Evolutionary conservation across 257 asterid genomes (phyloP).

Genomic region (Solanum neorickii): DNA sequence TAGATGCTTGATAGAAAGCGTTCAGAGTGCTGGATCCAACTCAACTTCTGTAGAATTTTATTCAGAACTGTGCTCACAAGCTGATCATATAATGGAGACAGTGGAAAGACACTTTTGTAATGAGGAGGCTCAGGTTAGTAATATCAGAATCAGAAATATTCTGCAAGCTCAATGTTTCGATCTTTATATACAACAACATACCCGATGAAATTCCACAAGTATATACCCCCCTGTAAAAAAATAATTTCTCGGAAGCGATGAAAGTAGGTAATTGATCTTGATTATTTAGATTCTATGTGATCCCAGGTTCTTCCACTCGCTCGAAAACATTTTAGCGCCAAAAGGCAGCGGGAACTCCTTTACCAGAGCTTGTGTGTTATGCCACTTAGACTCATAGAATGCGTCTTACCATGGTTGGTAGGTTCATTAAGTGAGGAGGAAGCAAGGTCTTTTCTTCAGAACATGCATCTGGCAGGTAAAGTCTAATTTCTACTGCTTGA

Average conservation of each 20-base stretch:
- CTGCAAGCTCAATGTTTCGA: neutral
- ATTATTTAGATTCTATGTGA: neutral
- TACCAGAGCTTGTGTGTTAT: constrained; percentile 91
- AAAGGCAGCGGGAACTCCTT: constrained; percentile 71
- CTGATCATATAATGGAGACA: constrained; percentile 85
- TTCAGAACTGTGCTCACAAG: constrained; percentile 74
- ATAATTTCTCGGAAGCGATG: constrained; percentile 3
- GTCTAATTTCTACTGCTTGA: neutral
- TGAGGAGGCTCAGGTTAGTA: constrained; percentile 80
- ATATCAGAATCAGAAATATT: neutral
- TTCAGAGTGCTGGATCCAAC: constrained; percentile 80
- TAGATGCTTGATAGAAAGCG: constrained; percentile 76
- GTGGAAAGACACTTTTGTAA: constrained; percentile 71
- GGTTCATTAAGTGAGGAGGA: constrained; percentile 73
- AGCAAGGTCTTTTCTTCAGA: constrained; percentile 68
- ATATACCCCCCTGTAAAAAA: neutral
- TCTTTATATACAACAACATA: neutral
- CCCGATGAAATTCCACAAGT: neutral
- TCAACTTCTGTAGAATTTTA: constrained; percentile 75
- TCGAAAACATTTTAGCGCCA: constrained; percentile 68
- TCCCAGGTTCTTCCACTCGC: constrained; percentile 89
- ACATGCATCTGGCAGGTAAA: constrained; percentile 89
- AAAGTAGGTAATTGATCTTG: neutral
- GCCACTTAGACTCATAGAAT: constrained; percentile 89
- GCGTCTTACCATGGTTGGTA: constrained; percentile 95